Conservation (phyloP, 2,329 filamentous ascomycete genomes). For the Epichloe gansuensis region DNA sequence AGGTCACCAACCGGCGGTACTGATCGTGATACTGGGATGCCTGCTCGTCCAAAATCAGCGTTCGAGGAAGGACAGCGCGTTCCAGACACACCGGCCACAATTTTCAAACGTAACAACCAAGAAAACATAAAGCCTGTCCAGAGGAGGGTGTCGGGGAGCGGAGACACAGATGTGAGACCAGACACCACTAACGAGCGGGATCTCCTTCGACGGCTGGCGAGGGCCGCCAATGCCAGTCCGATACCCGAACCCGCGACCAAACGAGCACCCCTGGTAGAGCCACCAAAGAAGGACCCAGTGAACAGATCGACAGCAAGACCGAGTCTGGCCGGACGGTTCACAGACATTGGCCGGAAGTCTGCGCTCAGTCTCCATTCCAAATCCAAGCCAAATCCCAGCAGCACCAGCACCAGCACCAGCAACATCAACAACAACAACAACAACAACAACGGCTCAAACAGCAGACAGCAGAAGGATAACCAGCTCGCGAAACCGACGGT, state of each 20-base stretch:
- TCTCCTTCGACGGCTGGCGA: constrained; percentile 35
- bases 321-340: constrained; percentile 9
- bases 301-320: constrained; percentile 1
- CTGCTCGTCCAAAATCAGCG: neutral
- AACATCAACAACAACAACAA: neutral
- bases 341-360: constrained; percentile 10
- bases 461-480: constrained; percentile 11
- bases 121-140: neutral
- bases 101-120: constrained; percentile 19
- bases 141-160: neutral
- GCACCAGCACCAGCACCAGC: too few relatives aligned
- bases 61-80: constrained; percentile 15
- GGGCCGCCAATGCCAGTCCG: constrained; percentile 34
- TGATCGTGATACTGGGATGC: constrained; percentile 11
- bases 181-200: constrained; percentile 25
- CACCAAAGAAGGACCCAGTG: neutral
- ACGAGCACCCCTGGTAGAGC: neutral
- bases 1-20: constrained; percentile 17
- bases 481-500: constrained; percentile 27
- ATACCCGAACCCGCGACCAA: constrained; percentile 16
- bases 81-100: constrained; percentile 27
- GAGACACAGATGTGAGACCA: neutral
- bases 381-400: neutral
- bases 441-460: neutral
- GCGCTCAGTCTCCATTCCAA: neutral